Evolutionary conservation across 495 filamentous ascomycete genomes (phyloP).

Genomic region (Aspergillus ostianus): DNA sequence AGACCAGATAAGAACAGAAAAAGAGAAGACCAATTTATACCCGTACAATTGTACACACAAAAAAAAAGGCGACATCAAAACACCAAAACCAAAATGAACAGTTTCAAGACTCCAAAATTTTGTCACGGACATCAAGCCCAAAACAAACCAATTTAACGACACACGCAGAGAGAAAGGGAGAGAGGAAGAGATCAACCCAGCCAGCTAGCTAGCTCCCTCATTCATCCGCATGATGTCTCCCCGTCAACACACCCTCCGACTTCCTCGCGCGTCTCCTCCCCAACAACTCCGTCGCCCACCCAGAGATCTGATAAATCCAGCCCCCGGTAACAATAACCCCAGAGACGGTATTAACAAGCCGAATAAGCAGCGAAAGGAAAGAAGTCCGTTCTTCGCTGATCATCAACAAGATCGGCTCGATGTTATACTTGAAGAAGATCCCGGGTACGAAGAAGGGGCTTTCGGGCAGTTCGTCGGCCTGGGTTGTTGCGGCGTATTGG

Average conservation of each 20-base stretch:
- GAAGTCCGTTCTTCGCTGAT: constrained; percentile 79
- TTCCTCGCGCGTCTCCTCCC: constrained; percentile 40
- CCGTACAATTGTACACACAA: not conserved
- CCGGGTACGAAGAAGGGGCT: constrained; percentile 67
- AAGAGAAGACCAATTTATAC: constrained; percentile 1
- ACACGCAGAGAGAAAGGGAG: not conserved
- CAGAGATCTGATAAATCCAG: constrained; percentile 59
- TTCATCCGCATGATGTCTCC: constrained; percentile 45
- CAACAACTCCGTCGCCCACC: constrained; percentile 50
- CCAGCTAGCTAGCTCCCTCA: constrained; percentile 12
- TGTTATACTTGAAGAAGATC: constrained; percentile 98
- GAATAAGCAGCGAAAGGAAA: constrained; percentile 70
- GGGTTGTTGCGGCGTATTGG: constrained; percentile 95
- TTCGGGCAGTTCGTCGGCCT: constrained; percentile 66
- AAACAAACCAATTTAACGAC: not conserved
- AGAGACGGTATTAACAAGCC: constrained; percentile 66
- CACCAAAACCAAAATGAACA: not conserved
- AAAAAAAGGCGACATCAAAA: not conserved
- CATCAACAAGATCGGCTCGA: constrained; percentile 88
- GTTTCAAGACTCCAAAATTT: not conserved
- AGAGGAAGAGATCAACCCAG: not conserved
- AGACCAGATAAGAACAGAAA: constrained; percentile 5
- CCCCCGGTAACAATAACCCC: constrained; percentile 63
- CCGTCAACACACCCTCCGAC: constrained; percentile 59
- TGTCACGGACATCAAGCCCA: not conserved